Percentiles rank a stretch among this genome's conserved stretches.
These are phyloP conservation scores for Volutella citrinella DNA, from an alignment of 2,329 filamentous ascomycete genomes.

Conservation along the genomic window DNA sequence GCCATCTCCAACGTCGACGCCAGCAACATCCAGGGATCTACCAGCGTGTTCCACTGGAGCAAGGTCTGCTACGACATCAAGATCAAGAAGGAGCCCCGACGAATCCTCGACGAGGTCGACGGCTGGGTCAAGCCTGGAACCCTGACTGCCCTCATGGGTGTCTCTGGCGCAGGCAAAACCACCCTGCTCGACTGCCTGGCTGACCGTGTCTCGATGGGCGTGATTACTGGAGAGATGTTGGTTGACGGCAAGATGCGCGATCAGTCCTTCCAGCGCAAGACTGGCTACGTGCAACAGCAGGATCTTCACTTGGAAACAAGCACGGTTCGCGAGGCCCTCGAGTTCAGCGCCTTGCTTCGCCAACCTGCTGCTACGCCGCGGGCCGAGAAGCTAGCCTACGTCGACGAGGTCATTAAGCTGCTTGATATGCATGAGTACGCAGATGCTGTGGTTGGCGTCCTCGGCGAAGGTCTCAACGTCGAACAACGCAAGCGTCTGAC, in stretches of 20 bases:
- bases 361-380: constrained; percentile 42
- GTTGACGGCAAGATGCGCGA: constrained; percentile 67
- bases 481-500: constrained; percentile 51
- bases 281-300: constrained; percentile 68
- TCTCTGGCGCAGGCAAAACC: constrained; percentile 54
- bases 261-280: constrained; percentile 67
- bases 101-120: constrained; percentile 68
- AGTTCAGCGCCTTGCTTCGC: constrained; percentile 41
- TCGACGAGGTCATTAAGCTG: constrained; percentile 52
- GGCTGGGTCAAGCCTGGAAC: constrained; percentile 76
- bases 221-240: constrained; percentile 67
- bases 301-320: constrained; percentile 44
- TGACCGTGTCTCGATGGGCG: constrained; percentile 69
- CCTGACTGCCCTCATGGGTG: constrained; percentile 66
- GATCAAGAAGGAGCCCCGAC: constrained; percentile 61
- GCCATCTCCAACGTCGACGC: constrained; percentile 3
- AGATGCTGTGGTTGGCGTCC: constrained; percentile 48
- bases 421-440: constrained; percentile 55
- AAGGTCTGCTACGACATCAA: constrained; percentile 73
- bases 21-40: constrained; percentile 22
- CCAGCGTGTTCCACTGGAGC: constrained; percentile 63
- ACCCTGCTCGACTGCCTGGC: constrained; percentile 64
- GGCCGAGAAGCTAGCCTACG: constrained; percentile 49
- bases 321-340: constrained; percentile 46
- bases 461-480: constrained; percentile 44